phyloP scores from a whole-genome alignment of 352 stramenopile genomes.

The Plasmopara viticola region DNA sequence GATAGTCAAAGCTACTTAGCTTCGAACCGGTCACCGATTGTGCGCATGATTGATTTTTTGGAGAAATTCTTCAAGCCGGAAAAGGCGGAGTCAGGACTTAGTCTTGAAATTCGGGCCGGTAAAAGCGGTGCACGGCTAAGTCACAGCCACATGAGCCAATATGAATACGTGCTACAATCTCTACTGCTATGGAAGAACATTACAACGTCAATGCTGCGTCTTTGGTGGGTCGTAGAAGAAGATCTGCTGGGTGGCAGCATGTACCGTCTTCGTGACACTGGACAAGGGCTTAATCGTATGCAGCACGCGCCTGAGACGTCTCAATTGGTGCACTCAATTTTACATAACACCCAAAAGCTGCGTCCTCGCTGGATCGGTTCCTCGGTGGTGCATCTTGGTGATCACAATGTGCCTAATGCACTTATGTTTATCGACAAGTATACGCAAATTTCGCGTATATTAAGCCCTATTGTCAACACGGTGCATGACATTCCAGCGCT shows the following conservation, averaged over 20 bases:
- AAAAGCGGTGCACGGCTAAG: constrained; percentile 54
- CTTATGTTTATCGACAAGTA: constrained; percentile 96
- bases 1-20: constrained; percentile 59
- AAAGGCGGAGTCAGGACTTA: constrained; percentile 33
- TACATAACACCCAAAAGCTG: constrained; percentile 42
- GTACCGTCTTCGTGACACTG: constrained; percentile 59
- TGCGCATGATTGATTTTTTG: constrained; percentile 57
- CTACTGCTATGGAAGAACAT: constrained; percentile 61
- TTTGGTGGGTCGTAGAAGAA: constrained; percentile 62
- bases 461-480: constrained; percentile 58
- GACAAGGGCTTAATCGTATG: constrained; percentile 62
- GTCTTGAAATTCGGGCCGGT: constrained; percentile 51
- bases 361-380: constrained; percentile 72
- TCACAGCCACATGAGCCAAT: constrained; percentile 53
- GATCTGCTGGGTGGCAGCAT: constrained; percentile 45
- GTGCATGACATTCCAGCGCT: constrained; percentile 44
- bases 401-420: constrained; percentile 94
- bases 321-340: constrained; percentile 42
- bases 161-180: constrained; percentile 63
- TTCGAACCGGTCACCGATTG: constrained; percentile 52
- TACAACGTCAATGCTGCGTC: constrained; percentile 46
- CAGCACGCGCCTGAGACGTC: constrained; percentile 56
- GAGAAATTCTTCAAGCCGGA: constrained; percentile 50
- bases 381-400: constrained; percentile 90
- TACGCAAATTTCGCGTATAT: constrained; percentile 78